These are phyloP conservation scores for Pythium coloratum DNA, from an alignment of 352 stramenopile species.

Conservation along the genomic window DNA sequence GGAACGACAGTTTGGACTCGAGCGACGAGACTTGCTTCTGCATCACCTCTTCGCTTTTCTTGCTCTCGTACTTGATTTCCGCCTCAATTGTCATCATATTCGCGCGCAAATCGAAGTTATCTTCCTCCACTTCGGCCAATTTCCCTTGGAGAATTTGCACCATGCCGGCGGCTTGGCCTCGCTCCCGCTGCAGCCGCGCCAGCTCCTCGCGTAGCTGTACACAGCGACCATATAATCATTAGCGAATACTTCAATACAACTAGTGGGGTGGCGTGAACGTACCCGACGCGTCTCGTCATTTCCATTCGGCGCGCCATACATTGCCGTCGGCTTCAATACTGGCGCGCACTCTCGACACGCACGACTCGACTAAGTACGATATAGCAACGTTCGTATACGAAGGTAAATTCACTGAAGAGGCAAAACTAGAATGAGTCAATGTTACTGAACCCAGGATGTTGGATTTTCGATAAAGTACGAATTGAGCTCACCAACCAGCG, in stretches of 20 bases:
- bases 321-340: constrained; percentile 11
- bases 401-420: background rate
- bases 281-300: constrained; percentile 27
- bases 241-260: background rate
- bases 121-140: constrained; percentile 48
- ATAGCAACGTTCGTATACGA: background rate
- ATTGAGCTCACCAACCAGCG: constrained; percentile 19
- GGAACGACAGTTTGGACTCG: constrained; percentile 59
- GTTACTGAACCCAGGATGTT: background rate
- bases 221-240: background rate
- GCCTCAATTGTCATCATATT: constrained; percentile 53
- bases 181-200: constrained; percentile 46
- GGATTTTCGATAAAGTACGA: constrained; percentile 4
- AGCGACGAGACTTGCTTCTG: constrained; percentile 45
- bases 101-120: constrained; percentile 64
- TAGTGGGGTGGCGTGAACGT: background rate
- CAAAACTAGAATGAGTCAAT: too few relatives aligned
- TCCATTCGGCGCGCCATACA: constrained; percentile 17
- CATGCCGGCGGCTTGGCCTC: constrained; percentile 54
- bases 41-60: constrained; percentile 45
- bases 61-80: constrained; percentile 45
- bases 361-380: background rate
- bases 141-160: constrained; percentile 50
- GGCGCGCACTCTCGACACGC: background rate
- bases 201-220: constrained; percentile 38